These are phyloP conservation scores for Chaetomium cochliodes DNA, from an alignment of 495 filamentous ascomycete species.

Conservation along the genomic window DNA sequence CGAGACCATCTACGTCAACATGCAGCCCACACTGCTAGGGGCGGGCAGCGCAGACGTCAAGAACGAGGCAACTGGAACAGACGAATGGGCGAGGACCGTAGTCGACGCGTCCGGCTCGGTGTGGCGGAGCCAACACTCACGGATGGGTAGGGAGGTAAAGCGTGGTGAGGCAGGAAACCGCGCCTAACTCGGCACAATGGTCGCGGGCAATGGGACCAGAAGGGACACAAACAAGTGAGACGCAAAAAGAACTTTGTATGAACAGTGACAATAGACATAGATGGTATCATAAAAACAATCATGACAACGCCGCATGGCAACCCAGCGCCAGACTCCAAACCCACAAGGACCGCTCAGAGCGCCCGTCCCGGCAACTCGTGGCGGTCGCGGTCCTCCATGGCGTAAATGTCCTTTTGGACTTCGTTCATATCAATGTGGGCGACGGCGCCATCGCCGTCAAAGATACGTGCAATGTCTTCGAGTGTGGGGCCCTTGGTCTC, in stretches of 20 bases:
- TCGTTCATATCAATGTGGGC: constrained; percentile 50
- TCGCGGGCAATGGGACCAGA: not conserved
- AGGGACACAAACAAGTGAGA: too few relatives aligned
- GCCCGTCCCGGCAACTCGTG: constrained; percentile 27
- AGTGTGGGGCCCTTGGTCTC: constrained; percentile 65
- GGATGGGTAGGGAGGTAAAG: constrained; percentile 18
- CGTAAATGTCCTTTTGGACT: constrained; percentile 49
- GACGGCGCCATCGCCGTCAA: constrained; percentile 58
- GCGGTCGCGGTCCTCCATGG: constrained; percentile 37
- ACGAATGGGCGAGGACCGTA: constrained; percentile 22
- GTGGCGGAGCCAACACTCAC: constrained; percentile 12
- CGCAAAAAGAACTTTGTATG: too few relatives aligned
- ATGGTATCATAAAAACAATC: constrained; percentile 5
- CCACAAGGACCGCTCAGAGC: constrained; percentile 4
- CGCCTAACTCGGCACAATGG: not conserved
- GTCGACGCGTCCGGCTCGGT: constrained; percentile 13
- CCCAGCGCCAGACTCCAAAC: constrained; percentile 8
- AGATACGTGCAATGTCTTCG: constrained; percentile 61
- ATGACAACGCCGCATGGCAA: not conserved
- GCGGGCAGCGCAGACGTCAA: not conserved
- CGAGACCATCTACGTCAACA: constrained; percentile 29
- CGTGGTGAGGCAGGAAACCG: not conserved
- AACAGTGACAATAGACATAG: not conserved
- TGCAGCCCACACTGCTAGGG: constrained; percentile 25
- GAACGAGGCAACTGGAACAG: constrained; percentile 18